A percentile compares a stretch with the other conserved stretches of the same genome.
phyloP scores from a whole-genome alignment of 305 asterid genomes.

The Fraxinus greggii region DNA sequence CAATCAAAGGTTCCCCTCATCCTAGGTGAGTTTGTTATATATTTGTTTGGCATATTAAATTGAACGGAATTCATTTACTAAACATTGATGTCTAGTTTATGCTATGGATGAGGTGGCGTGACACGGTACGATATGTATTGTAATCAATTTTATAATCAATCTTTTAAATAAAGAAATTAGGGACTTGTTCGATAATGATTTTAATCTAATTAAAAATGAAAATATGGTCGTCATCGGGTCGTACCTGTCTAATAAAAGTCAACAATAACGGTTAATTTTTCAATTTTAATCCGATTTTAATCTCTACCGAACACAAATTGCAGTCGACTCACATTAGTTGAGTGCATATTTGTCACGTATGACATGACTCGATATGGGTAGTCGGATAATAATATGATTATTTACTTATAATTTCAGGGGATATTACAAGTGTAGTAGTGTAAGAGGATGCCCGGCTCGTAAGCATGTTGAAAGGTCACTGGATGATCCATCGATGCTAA shows the following conservation, averaged over 20 bases:
- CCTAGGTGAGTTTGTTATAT: constrained; percentile 58
- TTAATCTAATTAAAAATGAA: no score
- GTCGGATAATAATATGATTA: background rate
- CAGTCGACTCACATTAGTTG: background rate
- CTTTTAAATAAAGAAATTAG: background rate
- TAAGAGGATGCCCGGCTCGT: constrained; percentile 93
- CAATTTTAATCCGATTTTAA: no score
- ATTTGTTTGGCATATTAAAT: background rate
- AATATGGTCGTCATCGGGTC: no score
- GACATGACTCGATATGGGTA: background rate
- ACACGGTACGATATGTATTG: no score
- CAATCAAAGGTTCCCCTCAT: constrained; percentile 95
- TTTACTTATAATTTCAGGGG: constrained; percentile 49
- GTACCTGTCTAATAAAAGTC: no score
- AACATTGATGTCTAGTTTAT: no score
- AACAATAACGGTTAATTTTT: no score
- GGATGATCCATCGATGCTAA: constrained; percentile 80
- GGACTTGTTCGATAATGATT: no score
- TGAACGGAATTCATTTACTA: background rate
- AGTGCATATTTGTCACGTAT: background rate
- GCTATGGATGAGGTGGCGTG: no score
- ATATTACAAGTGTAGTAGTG: constrained; percentile 90
- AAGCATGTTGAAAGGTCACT: constrained; percentile 90
- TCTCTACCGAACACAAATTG: no score
- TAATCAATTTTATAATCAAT: no score